Percentiles rank a stretch among this genome's conserved stretches.
Conservation (phyloP, 768 basidiomycete species). For the Strobilomyces dryophilus region DNA sequence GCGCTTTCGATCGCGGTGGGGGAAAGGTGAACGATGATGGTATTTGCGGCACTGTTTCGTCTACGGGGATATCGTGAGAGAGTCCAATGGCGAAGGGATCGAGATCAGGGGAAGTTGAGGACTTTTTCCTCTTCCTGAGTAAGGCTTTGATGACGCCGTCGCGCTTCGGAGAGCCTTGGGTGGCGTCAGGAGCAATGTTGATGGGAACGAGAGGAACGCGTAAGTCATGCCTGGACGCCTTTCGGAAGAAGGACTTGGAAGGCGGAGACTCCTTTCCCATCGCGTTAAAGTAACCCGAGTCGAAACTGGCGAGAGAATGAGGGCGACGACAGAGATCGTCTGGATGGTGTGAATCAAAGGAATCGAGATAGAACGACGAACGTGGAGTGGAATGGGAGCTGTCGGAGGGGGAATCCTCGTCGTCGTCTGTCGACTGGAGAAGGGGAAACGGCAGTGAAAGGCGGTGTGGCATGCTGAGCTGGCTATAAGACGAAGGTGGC, state of each 20-base stretch:
- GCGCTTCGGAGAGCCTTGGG: constrained; percentile 17
- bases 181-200: neutral
- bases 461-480: constrained; percentile 16
- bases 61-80: neutral
- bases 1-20: neutral
- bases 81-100: constrained; percentile 7
- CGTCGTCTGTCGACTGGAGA: constrained; percentile 12
- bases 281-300: constrained; percentile 28
- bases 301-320: constrained; percentile 21
- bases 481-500: constrained; percentile 18
- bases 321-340: constrained; percentile 11
- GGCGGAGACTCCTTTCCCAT: constrained; percentile 22
- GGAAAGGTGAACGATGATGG: neutral
- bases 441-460: constrained; percentile 13
- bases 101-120: constrained; percentile 3
- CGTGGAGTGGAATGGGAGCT: constrained; percentile 18
- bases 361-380: constrained; percentile 14
- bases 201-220: constrained; percentile 9
- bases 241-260: constrained; percentile 9
- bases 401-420: constrained; percentile 10
- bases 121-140: constrained; percentile 24
- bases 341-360: neutral
- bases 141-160: constrained; percentile 17
- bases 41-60: neutral
- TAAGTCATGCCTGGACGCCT: constrained; percentile 10